Evolutionary conservation across 371 early-diverging fungal species (phyloP), one percentile per base, ranked within the genome.

Genomic region (Enteropsectra breve): DNA sequence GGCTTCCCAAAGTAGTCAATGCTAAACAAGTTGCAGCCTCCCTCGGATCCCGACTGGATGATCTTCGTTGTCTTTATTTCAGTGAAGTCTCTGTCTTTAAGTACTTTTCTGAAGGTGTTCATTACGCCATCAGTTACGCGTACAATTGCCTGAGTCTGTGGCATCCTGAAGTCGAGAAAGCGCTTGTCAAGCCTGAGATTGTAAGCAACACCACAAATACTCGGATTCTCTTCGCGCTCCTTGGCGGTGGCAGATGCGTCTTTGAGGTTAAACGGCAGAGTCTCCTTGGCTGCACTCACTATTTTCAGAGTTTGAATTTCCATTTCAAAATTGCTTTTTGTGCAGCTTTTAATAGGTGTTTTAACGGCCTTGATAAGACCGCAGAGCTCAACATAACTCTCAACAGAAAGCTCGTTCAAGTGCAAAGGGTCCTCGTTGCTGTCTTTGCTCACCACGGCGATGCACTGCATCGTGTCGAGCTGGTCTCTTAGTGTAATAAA

Each of bases 11-110:
- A 99, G 84, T 94, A 99, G 58, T 86, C 82, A 53, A 99, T 87
- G 76, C 85, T 84, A 84, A 99, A 99, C 8, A 96, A 90, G 76
- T 92, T 95, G 45, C 97, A 89, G 30, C 99, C 99, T 68, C 99
- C 97, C 82, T 99, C 99, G 67, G 87, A 88, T 11, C 94, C 90
- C 65, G 92, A 86, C 56, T 85, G 86, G 68, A 95, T 87, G 68
- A 99, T 84, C 84, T 97, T 97, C 66, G 97, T 94, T 8, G 96
- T 87, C 81, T 94, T 97, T 75, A 99, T 94, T 83, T 99, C 97
- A 68, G 87, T 84, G 73, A 94, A 97, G 47, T 84, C 85, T 53
- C 87, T 83, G 26, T 81, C 75, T 47, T 84, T 82, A 67, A 96
- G 81, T 80, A 86, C 92, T 67, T 90, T 89, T 75, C 97, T 87